Evolutionary conservation across 306 rosid species (phyloP).

Genomic region (Fragaria nilgerrensis): DNA sequence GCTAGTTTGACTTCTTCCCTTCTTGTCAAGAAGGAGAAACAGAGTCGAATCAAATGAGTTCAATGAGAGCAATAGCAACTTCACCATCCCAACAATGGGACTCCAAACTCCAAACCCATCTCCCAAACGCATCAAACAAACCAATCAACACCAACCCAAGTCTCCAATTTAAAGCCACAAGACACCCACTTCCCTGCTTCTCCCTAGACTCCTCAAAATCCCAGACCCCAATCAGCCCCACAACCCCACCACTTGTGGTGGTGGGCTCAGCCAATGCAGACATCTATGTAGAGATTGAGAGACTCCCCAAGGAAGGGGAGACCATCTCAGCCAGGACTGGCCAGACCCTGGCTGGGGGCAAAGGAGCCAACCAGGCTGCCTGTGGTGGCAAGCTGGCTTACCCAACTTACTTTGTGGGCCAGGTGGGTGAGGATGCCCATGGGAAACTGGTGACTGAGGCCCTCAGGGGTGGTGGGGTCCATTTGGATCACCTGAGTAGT

Average conservation of each 20-base stretch:
- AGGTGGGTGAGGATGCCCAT: slow-evolving; percentile 73
- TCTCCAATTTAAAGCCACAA: slow-evolving; percentile 43
- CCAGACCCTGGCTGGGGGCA: slow-evolving; percentile 79
- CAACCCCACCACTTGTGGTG: slow-evolving; percentile 57
- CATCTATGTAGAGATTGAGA: slow-evolving; percentile 75
- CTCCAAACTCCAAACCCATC: slow-evolving; percentile 19
- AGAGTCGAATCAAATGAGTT: background rate
- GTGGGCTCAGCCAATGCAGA: slow-evolving; percentile 93
- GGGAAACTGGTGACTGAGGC: slow-evolving; percentile 62
- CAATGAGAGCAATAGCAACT: slow-evolving; percentile 39
- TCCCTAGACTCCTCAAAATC: slow-evolving; percentile 34
- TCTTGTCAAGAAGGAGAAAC: background rate
- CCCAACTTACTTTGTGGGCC: slow-evolving; percentile 83
- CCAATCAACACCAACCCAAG: slow-evolving; percentile 25
- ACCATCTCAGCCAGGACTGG: slow-evolving; percentile 66
- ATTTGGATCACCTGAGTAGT: slow-evolving; percentile 38
- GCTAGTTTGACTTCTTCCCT: too few relatives aligned
- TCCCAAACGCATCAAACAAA: slow-evolving; percentile 16
- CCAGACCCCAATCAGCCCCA: slow-evolving; percentile 19
- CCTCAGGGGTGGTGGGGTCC: slow-evolving; percentile 52
- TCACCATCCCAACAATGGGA: slow-evolving; percentile 38
- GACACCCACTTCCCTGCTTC: slow-evolving; percentile 33
- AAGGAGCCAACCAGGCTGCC: slow-evolving; percentile 84
- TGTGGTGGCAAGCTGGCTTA: slow-evolving; percentile 68
- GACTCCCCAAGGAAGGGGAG: slow-evolving; percentile 69